A percentile compares a stretch with the other conserved stretches of the same genome.
Conservation (phyloP, 176 grass and related monocot genomes). For the Rhynchospora breviuscula region DNA sequence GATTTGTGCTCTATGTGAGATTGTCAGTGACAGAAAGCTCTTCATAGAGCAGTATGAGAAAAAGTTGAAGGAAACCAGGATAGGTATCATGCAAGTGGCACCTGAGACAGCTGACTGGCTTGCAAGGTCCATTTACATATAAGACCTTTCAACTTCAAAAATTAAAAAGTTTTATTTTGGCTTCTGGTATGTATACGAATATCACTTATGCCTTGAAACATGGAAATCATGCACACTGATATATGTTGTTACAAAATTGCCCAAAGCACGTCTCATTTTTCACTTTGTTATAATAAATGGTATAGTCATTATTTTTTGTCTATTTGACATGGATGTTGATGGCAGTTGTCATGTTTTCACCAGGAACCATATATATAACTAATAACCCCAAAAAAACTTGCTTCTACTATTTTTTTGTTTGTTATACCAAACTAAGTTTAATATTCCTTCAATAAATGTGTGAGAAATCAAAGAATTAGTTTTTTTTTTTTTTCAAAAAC, state of each 20-base stretch:
- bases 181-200: background rate
- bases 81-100: constrained; percentile 84
- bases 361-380: background rate
- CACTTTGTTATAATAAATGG: background rate
- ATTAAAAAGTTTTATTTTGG: background rate
- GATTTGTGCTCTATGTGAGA: constrained; percentile 79
- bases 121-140: constrained; percentile 40
- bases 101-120: constrained; percentile 84
- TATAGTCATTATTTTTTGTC: background rate
- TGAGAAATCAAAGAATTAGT: background rate
- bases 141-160: constrained; percentile 17
- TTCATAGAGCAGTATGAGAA: constrained; percentile 59
- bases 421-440: background rate
- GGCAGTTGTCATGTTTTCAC: background rate
- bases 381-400: background rate
- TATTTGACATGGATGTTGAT: background rate
- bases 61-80: constrained; percentile 67
- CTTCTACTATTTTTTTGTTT: background rate
- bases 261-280: background rate
- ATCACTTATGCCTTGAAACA: background rate
- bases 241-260: background rate
- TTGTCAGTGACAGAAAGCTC: constrained; percentile 68
- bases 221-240: background rate
- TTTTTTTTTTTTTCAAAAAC: background rate
- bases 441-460: background rate